Conservation (phyloP, 176 grass and related monocot species). For the Zea luxurians region DNA sequence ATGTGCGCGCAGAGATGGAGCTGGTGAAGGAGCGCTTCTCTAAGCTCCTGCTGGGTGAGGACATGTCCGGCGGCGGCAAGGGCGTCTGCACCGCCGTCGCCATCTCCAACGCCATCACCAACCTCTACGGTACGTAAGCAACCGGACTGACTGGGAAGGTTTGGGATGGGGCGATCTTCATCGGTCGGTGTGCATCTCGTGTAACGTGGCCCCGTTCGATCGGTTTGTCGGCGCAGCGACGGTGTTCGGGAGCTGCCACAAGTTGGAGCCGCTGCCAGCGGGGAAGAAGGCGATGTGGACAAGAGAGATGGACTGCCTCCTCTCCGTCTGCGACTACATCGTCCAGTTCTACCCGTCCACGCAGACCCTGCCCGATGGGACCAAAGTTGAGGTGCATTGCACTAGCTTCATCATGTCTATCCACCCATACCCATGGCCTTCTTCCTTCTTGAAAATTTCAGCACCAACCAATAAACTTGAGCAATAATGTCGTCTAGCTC, state of each 20-base stretch:
- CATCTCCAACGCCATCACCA: conserved; percentile 98
- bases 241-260: conserved; percentile 81
- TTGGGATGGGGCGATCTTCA: background rate
- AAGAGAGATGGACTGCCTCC: conserved; percentile 96
- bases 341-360: conserved; percentile 89
- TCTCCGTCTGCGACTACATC: conserved; percentile 93
- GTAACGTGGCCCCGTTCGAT: background rate
- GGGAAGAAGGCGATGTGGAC: conserved; percentile 97
- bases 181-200: too few relatives aligned
- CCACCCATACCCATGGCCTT: too few relatives aligned
- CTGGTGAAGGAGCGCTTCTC: conserved; percentile 95
- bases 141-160: too few relatives aligned
- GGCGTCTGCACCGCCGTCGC: conserved; percentile 93
- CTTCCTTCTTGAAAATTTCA: background rate
- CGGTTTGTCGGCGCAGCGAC: conserved; percentile 50
- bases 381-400: conserved; percentile 70
- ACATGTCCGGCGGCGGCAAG: conserved; percentile 93
- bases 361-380: conserved; percentile 74
- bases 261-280: conserved; percentile 73
- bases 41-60: conserved; percentile 94
- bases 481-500: background rate
- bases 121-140: conserved; percentile 72
- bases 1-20: conserved; percentile 63
- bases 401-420: background rate
- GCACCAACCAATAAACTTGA: background rate